phyloP scores from a whole-genome alignment of 2,329 filamentous ascomycete genomes.

The Blastomyces silverae region DNA sequence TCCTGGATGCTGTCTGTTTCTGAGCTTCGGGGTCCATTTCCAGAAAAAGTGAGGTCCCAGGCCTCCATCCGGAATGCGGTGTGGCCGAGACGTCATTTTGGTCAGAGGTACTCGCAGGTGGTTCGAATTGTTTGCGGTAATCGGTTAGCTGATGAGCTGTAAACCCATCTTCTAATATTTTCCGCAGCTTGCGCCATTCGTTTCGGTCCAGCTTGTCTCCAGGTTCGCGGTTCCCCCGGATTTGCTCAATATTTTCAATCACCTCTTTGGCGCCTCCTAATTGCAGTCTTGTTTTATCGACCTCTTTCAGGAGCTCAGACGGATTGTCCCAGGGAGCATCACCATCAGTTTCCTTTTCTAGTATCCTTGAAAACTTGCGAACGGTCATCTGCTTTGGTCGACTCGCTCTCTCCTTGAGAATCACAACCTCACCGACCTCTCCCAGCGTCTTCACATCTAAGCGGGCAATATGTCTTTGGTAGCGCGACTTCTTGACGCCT shows the following conservation, averaged over 20 bases:
- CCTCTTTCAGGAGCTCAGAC: slow-evolving; percentile 18
- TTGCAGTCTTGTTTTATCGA: slow-evolving; percentile 17
- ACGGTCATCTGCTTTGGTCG: neutral
- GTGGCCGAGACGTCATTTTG: slow-evolving; percentile 10
- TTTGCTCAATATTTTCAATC: slow-evolving; percentile 27
- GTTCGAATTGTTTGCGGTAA: slow-evolving; percentile 25
- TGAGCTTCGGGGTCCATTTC: slow-evolving; percentile 21
- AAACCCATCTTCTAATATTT: slow-evolving; percentile 32
- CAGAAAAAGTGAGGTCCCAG: slow-evolving; percentile 30
- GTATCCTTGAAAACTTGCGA: slow-evolving; percentile 7
- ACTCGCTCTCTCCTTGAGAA: slow-evolving; percentile 9
- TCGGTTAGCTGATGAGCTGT: slow-evolving; percentile 30
- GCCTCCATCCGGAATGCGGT: slow-evolving; percentile 25
- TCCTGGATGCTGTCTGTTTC: slow-evolving; percentile 22
- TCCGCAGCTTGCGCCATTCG: slow-evolving; percentile 31
- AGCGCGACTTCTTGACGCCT: neutral
- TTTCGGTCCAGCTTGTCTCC: slow-evolving; percentile 25
- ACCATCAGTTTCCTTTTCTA: slow-evolving; percentile 10
- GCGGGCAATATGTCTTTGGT: slow-evolving; percentile 12
- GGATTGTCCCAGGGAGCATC: slow-evolving; percentile 15
- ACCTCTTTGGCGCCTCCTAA: slow-evolving; percentile 19
- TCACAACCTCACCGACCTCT: slow-evolving; percentile 10
- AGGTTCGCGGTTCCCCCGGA: slow-evolving; percentile 24
- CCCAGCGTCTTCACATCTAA: slow-evolving; percentile 10
- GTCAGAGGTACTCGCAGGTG: neutral